Evolutionary conservation across 2,329 filamentous ascomycete species (phyloP), one percentile per base, ranked within the genome.

Genomic region (Fusarium concolor): DNA sequence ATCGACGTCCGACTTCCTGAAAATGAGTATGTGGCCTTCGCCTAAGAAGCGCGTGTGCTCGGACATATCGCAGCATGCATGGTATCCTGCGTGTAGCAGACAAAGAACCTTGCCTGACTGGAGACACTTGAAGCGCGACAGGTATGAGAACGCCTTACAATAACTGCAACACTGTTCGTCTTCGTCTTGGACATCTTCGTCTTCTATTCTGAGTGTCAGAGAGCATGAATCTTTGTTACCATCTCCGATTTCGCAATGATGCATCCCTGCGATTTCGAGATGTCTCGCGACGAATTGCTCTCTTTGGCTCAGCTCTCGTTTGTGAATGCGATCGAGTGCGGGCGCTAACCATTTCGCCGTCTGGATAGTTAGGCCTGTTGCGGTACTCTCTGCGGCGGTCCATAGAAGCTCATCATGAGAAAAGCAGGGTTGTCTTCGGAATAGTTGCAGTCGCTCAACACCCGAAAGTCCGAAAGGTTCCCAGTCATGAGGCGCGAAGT

Each of bases 401-500:
- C 96, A 90, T 5, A 99, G 84, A 22, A 99, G 82, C 77, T 99
- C 96, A 73, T 99, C 96, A 70, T 99, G 96, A 1, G 95, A 98
- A 78, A 99, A 99, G 78, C 96, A 98, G 2, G 96, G 94, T 68
- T 97, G 94, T 56, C 94, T 89, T 56, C 95, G 87, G 78, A 97
- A 99, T 49, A 90, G 87, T 72, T 96, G 93, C 29, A 98, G 83
- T 68, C 95, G 87, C 73, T 95, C 90, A 2, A 98, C 94, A 1
- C 96, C 94, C 28, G 90, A 86, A 56, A 95, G 89, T 3, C 96
- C 96, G 76, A 90, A 96, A 0, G 94, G 93, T 75, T 99, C 96
- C 96, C 96, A 99, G 73, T 99, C 96, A 28, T 84, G 86, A 1
- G 96, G 96, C 0, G 96, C 96, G 80, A 99, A 99, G 76, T 99